These are phyloP conservation scores for Claviceps maximensis DNA, from an alignment of 2,329 filamentous ascomycete species.

Conservation along the genomic window DNA sequence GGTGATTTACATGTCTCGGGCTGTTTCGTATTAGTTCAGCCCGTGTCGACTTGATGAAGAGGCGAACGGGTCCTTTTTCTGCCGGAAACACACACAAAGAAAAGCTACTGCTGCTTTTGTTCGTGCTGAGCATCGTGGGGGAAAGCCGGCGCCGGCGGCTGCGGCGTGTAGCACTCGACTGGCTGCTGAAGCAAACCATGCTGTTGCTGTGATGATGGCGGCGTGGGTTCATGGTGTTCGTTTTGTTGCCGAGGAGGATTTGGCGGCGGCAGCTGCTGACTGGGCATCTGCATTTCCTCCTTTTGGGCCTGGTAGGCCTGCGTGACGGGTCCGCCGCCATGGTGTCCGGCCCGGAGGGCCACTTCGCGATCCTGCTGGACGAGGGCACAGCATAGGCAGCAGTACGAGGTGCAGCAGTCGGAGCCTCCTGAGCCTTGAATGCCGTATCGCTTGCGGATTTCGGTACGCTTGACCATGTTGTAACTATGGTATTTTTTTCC, in stretches of 20 bases:
- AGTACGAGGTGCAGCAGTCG: slow-evolving; percentile 41
- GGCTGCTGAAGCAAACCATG: neutral
- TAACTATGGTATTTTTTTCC: slow-evolving; percentile 23
- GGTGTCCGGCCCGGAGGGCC: slow-evolving; percentile 14
- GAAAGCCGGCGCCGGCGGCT: neutral
- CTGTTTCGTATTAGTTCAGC: too few species aligned
- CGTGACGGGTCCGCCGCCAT: slow-evolving; percentile 12
- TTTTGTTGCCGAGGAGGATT: neutral
- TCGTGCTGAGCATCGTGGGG: neutral
- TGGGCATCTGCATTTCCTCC: slow-evolving; percentile 25
- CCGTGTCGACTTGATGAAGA: too few species aligned
- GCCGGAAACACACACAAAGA: too few species aligned
- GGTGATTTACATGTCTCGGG: too few species aligned
- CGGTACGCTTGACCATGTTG: slow-evolving; percentile 38
- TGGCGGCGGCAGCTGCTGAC: neutral
- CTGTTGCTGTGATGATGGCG: neutral
- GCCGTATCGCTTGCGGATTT: slow-evolving; percentile 39
- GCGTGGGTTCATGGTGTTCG: too few species aligned
- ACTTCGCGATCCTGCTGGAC: slow-evolving; percentile 48
- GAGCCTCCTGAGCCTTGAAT: slow-evolving; percentile 34
- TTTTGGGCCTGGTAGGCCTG: slow-evolving; percentile 25
- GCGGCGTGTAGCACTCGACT: too few species aligned
- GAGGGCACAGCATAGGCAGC: slow-evolving; percentile 42
- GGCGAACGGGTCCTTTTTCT: too few species aligned
- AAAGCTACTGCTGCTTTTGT: neutral